Percentiles rank a stretch among this genome's conserved stretches.
phyloP scores from a whole-genome alignment of 805 yeast species.

The Starmera caribaea region DNA sequence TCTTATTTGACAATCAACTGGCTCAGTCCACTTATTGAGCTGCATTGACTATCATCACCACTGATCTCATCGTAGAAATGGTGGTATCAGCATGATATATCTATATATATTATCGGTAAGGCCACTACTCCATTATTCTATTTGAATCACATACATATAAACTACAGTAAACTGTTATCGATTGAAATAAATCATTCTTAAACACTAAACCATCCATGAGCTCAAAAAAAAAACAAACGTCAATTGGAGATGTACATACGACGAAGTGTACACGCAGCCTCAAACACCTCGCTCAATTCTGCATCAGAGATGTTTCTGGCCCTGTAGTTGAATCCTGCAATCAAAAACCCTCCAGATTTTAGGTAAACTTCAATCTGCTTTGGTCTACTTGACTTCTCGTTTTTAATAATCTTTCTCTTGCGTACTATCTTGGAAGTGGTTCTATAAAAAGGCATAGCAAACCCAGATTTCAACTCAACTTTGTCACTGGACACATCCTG shows the following conservation, averaged over 20 bases:
- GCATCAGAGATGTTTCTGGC: slow-evolving; percentile 22
- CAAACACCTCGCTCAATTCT: slow-evolving; percentile 35
- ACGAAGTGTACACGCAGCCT: slow-evolving; percentile 37
- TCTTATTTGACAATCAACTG: no score
- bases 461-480: slow-evolving; percentile 35
- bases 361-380: slow-evolving; percentile 32
- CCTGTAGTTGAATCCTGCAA: slow-evolving; percentile 33
- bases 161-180: background rate
- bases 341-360: slow-evolving; percentile 42
- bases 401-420: slow-evolving; percentile 17
- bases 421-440: slow-evolving; percentile 34
- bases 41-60: no score
- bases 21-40: no score
- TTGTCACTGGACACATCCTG: slow-evolving; percentile 18
- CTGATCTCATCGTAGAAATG: no score
- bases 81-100: no score
- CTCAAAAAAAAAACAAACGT: background rate
- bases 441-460: slow-evolving; percentile 43
- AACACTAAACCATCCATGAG: background rate
- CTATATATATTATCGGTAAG: no score
- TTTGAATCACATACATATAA: no score
- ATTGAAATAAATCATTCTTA: background rate
- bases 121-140: no score
- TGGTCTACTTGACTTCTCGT: slow-evolving; percentile 3
- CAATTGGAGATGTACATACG: slow-evolving; percentile 27